Conservation (phyloP, 2,329 filamentous ascomycete genomes). For the Karstenula rhodostoma region DNA sequence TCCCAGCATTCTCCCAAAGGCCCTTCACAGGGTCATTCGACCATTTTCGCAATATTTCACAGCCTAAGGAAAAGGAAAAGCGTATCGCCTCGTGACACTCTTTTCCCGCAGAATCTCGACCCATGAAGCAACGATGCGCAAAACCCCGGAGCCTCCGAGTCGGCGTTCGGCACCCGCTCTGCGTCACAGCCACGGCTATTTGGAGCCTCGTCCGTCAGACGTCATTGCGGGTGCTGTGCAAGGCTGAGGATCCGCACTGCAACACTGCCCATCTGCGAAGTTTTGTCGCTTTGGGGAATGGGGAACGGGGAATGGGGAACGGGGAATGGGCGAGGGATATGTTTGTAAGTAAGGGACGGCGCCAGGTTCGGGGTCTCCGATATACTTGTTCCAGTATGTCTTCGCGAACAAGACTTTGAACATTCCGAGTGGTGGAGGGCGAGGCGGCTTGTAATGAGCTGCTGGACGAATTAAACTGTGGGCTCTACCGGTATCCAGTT, state of each 20-base stretch:
- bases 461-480: not conserved
- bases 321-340: not conserved
- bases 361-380: not conserved
- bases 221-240: not conserved
- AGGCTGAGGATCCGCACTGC: constrained; percentile 4
- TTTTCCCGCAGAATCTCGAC: not conserved
- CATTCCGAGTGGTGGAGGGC: not conserved
- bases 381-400: not conserved
- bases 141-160: constrained; percentile 9
- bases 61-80: constrained; percentile 1
- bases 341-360: not conserved
- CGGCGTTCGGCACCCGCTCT: not conserved
- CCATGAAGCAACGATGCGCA: constrained; percentile 12
- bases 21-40: not conserved
- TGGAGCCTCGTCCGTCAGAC: not conserved
- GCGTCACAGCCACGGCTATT: not conserved
- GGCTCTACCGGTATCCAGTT: not conserved
- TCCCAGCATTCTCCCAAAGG: not conserved
- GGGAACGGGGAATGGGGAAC: no score
- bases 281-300: constrained; percentile 1
- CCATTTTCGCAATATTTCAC: constrained; percentile 20
- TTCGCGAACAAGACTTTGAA: no score
- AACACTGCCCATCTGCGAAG: not conserved
- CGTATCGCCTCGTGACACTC: not conserved
- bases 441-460: not conserved